These are phyloP conservation scores for Halteria grandinella DNA, from an alignment of 73 alveolate species.

Conservation along the genomic window DNA sequence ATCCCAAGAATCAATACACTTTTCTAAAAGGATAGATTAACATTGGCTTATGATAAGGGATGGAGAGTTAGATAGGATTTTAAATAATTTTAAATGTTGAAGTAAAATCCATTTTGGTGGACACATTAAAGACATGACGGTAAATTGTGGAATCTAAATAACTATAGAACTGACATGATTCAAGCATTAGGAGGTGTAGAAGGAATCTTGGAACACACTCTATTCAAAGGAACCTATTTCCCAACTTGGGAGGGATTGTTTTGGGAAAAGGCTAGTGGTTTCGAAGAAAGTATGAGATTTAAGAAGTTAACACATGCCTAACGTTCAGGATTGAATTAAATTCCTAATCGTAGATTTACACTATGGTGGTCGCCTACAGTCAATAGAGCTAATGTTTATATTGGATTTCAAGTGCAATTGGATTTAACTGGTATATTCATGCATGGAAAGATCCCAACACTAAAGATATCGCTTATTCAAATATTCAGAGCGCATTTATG, in stretches of 20 bases:
- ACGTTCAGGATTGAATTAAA: constrained; percentile 98
- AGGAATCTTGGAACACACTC: constrained; percentile 99
- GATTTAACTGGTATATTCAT: constrained; percentile 99
- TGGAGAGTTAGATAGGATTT: constrained; percentile 99
- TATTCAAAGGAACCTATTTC: constrained; percentile 99
- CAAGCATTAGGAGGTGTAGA: constrained; percentile 99
- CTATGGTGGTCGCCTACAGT: constrained; percentile 99
- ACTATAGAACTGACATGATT: constrained; percentile 99
- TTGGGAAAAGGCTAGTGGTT: constrained; percentile 99
- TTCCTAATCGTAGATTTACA: constrained; percentile 99
- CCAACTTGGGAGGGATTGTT: constrained; percentile 99
- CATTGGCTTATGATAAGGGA: constrained; percentile 99
- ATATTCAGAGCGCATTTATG: constrained; percentile 99
- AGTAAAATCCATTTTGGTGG: constrained; percentile 99
- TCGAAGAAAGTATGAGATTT: constrained; percentile 99
- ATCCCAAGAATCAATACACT: constrained; percentile 99
- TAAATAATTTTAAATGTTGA: constrained; percentile 95
- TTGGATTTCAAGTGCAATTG: constrained; percentile 99
- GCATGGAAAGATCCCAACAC: constrained; percentile 99
- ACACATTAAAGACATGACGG: constrained; percentile 99
- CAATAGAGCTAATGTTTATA: constrained; percentile 99
- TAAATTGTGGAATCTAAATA: constrained; percentile 99
- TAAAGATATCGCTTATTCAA: constrained; percentile 98
- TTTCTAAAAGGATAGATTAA: constrained; percentile 99
- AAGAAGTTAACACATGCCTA: constrained; percentile 99